A percentile compares a stretch with the other conserved stretches of the same genome.
phyloP scores from a whole-genome alignment of 495 filamentous ascomycete species.

The Chaetomium tenue region DNA sequence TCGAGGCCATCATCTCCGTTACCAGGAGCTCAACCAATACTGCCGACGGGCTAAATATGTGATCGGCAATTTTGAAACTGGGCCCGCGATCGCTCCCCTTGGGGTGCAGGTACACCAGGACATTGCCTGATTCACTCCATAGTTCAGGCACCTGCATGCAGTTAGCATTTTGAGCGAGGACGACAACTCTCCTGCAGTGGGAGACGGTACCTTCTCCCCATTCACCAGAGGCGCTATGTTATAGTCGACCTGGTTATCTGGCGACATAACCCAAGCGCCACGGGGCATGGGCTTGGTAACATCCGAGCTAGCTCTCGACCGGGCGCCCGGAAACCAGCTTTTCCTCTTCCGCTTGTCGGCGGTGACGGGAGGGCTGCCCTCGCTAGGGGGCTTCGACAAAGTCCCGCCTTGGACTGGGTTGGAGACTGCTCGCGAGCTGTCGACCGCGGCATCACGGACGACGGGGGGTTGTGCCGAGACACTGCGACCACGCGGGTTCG shows the following conservation, averaged over 20 bases:
- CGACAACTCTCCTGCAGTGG: neutral
- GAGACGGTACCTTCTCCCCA: conserved; percentile 56
- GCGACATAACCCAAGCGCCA: conserved; percentile 62
- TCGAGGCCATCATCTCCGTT: conserved; percentile 52
- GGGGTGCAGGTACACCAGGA: conserved; percentile 80
- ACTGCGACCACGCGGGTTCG: conserved; percentile 38
- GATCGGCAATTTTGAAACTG: conserved; percentile 75
- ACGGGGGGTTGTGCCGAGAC: conserved; percentile 42
- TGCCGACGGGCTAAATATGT: conserved; percentile 66
- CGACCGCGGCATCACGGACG: conserved; percentile 21
- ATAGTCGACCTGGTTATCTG: conserved; percentile 59
- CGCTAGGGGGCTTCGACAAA: conserved; percentile 27
- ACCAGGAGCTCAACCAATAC: conserved; percentile 68
- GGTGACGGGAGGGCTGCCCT: conserved; percentile 35
- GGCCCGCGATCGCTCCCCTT: conserved; percentile 62
- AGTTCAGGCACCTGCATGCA: conserved; percentile 68
- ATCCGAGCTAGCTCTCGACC: conserved; percentile 45
- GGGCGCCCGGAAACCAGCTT: conserved; percentile 47
- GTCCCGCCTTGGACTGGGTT: conserved; percentile 16
- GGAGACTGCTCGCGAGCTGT: conserved; percentile 34
- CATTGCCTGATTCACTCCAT: conserved; percentile 82
- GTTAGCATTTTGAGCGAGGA: conserved; percentile 1
- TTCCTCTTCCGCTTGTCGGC: conserved; percentile 37
- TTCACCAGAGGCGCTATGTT: conserved; percentile 55
- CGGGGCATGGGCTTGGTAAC: conserved; percentile 30